phyloP scores from a whole-genome alignment of 768 basidiomycete species.

The Serendipita sp. region DNA sequence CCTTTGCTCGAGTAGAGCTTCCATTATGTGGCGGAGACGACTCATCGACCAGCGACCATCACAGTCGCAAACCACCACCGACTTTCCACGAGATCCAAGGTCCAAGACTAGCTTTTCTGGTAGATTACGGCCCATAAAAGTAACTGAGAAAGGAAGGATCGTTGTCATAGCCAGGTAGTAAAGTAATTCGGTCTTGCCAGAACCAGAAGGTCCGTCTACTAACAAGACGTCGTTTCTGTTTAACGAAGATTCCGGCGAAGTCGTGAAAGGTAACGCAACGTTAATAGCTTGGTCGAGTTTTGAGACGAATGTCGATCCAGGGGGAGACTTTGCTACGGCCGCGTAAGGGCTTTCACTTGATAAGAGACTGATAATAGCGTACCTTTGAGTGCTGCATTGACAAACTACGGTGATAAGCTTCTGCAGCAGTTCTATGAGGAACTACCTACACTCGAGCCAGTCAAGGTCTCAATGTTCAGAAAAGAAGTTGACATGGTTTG shows the following conservation, averaged over 20 bases:
- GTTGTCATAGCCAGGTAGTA: constrained; percentile 46
- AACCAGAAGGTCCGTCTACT: constrained; percentile 55
- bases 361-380: not conserved
- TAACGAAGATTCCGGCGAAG: constrained; percentile 17
- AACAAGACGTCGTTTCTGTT: constrained; percentile 50
- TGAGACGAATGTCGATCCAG: constrained; percentile 13
- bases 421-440: not conserved
- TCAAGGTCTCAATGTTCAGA: not conserved
- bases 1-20: constrained; percentile 24
- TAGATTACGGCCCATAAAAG: not conserved
- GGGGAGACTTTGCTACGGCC: not conserved
- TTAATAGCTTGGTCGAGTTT: constrained; percentile 13
- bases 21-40: constrained; percentile 38
- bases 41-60: constrained; percentile 46
- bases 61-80: constrained; percentile 53
- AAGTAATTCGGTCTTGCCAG: constrained; percentile 68
- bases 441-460: not conserved
- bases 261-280: not conserved
- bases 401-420: not conserved
- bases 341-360: too few species aligned
- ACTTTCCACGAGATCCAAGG: constrained; percentile 46
- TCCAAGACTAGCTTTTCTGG: constrained; percentile 15
- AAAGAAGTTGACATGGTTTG: too few species aligned
- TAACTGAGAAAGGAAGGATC: constrained; percentile 29
- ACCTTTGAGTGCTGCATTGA: not conserved